Base-by-base conservation (phyloP, 441 rosid genomes). In the Adansonia grandidieri region DNA sequence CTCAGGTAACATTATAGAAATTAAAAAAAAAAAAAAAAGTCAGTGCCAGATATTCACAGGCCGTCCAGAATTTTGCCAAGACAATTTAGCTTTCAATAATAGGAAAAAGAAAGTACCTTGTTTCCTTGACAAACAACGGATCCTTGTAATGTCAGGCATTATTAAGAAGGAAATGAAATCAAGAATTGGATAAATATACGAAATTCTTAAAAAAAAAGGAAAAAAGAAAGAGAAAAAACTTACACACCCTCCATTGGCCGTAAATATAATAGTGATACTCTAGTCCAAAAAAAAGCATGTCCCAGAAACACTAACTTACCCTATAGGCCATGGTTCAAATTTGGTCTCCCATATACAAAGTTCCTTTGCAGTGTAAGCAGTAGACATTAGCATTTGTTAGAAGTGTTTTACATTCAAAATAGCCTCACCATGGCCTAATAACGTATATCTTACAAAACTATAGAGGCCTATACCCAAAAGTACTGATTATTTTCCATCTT, bases 341-440 rank as follows among this genome's bases (percentile, higher is more conserved):
- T 5, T 8, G 11, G 11, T 67, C 32, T 67, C 71, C 71, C 19
- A 47, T 44, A 45, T 19, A 19, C 22, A 19, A 6, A 7, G 72
- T 19, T 20, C 54, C 47, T 65, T 66, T 66, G 53, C 50, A 44
- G 54, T 3, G 51, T 1, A 5, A 62, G 61, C 5, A 7, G 13
- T 50, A 22, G 11, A 1, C 40, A 7, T 3, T 15, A 71, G 44
- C 42, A 24, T 50, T 28, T 47, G 9, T 68, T 45, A 45, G 72
- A 14, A 17, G 28, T 45, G 66, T 45, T 68, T 68, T 19, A 15
- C 54, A 68, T 45, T 68, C 72, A 68, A 45, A 19, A 44, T 44
- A 19, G 32, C 71, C 53, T 37, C 42, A 37, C 42, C 42, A 37
- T 37, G 42, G 42, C 42, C 42, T 37, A 37, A 37, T 37, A 37